Evolutionary conservation across 805 yeast genomes (phyloP), one percentile per base, ranked within the genome.

Genomic region (Candida krabiensis): DNA sequence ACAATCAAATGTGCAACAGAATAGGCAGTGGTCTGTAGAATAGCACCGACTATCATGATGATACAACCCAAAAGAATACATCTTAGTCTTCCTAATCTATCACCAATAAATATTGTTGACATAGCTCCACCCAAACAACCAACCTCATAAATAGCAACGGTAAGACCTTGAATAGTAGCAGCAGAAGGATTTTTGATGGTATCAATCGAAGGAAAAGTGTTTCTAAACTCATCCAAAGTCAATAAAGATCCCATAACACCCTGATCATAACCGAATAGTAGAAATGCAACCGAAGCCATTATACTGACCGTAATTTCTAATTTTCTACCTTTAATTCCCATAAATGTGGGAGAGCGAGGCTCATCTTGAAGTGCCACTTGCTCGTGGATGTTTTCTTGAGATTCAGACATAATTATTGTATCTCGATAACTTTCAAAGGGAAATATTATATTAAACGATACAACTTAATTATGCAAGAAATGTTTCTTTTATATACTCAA

Each of bases 191-290:
- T 42, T 16, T 3, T 27, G 8, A 30, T 16, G 7, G 51, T 43
- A 30, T 55, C 54, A 22, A 55, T 55, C 2, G 38, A 33, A 9
- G 55, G 56, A 28, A 52, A 55, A 3, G 48, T 44, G 2, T 18
- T 30, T 33, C 47, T 40, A 37, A 52, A 53, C 24, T 41, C 38
- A n/a, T 38, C 39, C 27, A 53, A 35, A 5, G 58, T 50, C 16
- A 55, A 38, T 21, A 55, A 28, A 4, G 53, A 43, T 26, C 73
- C 69, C 74, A 71, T 70, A 41, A 71, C 71, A 47, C 77, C 78
- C 53, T 72, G 78, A 47, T 72, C 76, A 43, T 71, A 72, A 31
- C 78, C 78, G 46, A 72, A 72, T 21, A 71, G 62, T 9, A 63
- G 44, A 36, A 67, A 67, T 8, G 68, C 70, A 18, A 44, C 38